Percentiles rank a stretch among this genome's conserved stretches.
These are phyloP conservation scores for Sophora flavescens DNA, from an alignment of 306 rosid species.

Conservation along the genomic window DNA sequence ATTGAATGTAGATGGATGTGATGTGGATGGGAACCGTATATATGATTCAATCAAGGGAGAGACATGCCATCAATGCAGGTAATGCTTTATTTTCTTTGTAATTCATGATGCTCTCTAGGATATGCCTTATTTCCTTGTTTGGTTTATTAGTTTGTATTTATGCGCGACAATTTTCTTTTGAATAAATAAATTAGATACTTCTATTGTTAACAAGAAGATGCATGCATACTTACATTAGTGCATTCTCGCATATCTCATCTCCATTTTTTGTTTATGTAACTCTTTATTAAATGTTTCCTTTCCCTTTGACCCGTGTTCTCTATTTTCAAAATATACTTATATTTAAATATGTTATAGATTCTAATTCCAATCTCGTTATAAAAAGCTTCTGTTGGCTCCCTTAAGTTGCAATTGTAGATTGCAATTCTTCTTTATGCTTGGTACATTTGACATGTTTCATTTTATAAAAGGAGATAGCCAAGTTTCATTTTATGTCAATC, in stretches of 20 bases:
- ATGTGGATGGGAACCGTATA: conserved; percentile 66
- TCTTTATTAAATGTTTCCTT: background rate
- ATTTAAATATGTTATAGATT: background rate
- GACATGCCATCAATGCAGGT: conserved; percentile 93
- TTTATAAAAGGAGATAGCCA: background rate
- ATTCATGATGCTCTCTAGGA: background rate
- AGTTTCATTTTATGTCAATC: conserved; percentile 14
- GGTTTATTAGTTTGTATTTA: conserved; percentile 23
- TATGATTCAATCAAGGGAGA: conserved; percentile 69
- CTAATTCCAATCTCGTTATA: background rate
- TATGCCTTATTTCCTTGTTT: background rate
- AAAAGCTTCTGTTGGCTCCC: background rate
- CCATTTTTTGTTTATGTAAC: background rate
- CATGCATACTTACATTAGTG: background rate
- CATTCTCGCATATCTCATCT: background rate
- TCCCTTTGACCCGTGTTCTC: background rate
- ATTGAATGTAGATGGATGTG: conserved; percentile 74
- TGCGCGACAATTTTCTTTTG: background rate
- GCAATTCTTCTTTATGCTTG: background rate
- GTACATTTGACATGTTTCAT: background rate
- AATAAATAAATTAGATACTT: conserved; percentile 16
- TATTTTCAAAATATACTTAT: conserved; percentile 9
- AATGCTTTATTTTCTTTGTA: background rate
- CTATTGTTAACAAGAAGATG: conserved; percentile 35
- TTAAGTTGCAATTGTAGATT: background rate